Percentiles rank a stretch among this genome's conserved stretches.
phyloP scores from a whole-genome alignment of 2,329 filamentous ascomycete genomes.

The Hypoxylon sp. region DNA sequence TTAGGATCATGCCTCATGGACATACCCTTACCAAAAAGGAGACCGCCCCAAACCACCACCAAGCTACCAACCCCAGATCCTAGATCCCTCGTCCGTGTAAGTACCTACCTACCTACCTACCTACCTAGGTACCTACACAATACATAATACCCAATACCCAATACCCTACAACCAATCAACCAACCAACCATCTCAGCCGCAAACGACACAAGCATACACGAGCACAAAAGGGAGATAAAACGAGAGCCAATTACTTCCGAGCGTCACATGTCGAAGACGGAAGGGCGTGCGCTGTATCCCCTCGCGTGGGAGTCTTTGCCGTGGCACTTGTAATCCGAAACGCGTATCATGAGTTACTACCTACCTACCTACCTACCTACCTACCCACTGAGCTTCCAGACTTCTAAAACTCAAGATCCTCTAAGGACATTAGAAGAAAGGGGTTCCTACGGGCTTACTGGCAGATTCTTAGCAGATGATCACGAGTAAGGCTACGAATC shows the following conservation, averaged over 20 bases:
- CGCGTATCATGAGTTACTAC: neutral
- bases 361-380: neutral
- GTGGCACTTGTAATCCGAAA: slow-evolving; percentile 17
- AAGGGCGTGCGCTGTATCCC: neutral
- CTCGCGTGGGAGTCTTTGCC: neutral
- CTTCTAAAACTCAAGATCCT: neutral
- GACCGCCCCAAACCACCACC: too few species aligned
- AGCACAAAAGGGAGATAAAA: neutral
- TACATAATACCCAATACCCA: too few species aligned
- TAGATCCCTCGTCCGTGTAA: too few species aligned
- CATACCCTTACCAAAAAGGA: too few species aligned
- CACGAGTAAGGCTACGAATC: neutral
- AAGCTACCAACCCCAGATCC: too few species aligned
- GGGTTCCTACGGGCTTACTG: neutral
- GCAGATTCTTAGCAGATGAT: neutral
- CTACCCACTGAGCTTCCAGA: neutral
- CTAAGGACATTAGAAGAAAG: neutral
- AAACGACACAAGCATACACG: neutral
- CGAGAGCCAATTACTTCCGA: slow-evolving; percentile 2
- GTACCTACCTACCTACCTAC: too few species aligned
- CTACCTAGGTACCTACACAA: too few species aligned
- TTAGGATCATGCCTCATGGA: neutral
- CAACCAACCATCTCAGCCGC: neutral
- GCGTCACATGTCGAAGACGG: neutral
- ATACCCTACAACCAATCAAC: neutral